Percentiles rank a stretch among this genome's conserved stretches.
Conservation (phyloP, 148 eudicot species). For the Rheum nobile region DNA sequence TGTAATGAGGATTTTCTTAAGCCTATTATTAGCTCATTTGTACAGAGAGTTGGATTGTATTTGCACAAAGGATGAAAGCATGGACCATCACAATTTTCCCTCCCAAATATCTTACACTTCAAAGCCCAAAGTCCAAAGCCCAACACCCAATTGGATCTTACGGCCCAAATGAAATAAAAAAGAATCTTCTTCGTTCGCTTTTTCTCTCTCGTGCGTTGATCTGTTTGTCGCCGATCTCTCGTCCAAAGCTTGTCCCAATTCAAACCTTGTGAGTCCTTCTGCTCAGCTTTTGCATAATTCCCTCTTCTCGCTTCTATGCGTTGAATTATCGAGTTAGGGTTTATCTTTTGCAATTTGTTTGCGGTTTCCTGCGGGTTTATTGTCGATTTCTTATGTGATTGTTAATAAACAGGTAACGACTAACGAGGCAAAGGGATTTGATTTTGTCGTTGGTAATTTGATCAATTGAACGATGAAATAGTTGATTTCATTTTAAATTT, state of each 20-base stretch:
- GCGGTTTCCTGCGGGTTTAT: too few species aligned
- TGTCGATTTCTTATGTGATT: not conserved
- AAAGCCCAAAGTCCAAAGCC: too few species aligned
- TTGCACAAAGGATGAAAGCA: too few species aligned
- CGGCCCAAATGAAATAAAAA: too few species aligned
- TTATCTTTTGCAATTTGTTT: too few species aligned
- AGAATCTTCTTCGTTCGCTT: not conserved
- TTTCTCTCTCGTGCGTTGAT: not conserved
- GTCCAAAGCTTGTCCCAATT: not conserved
- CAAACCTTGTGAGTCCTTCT: not conserved
- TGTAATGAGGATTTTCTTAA: too few species aligned
- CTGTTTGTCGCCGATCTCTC: not conserved
- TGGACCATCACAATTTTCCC: too few species aligned
- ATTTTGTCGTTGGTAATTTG: not conserved
- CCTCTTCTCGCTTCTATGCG: not conserved
- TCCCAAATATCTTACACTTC: too few species aligned
- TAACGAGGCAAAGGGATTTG: not conserved
- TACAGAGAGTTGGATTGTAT: too few species aligned
- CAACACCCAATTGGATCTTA: too few species aligned
- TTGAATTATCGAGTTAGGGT: not conserved
- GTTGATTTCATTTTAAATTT: not conserved
- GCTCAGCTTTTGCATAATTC: not conserved
- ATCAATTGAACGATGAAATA: not conserved
- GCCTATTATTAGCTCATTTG: too few species aligned
- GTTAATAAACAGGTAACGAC: not conserved